phyloP scores from a whole-genome alignment of 2,329 filamentous ascomycete species.

The Venturia carpophila region DNA sequence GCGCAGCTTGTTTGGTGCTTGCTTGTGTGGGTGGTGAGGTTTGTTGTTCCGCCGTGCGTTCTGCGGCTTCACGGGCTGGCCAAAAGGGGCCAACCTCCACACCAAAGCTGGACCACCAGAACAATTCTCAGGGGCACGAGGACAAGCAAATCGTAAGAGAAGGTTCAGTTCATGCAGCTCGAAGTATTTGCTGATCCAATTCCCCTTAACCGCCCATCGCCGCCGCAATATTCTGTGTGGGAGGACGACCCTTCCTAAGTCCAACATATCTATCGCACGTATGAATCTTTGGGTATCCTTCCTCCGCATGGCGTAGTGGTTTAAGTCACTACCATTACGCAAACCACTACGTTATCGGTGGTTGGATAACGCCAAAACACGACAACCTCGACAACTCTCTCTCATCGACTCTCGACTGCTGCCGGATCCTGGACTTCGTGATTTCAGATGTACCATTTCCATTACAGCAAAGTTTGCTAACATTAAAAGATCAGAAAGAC shows the following conservation, averaged over 20 bases:
- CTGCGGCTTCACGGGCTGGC: not conserved
- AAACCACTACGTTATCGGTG: not conserved
- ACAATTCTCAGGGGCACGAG: not conserved
- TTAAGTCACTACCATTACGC: not conserved
- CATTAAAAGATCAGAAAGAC: not conserved
- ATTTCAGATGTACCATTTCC: no score
- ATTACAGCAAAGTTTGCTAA: not conserved
- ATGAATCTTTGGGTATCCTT: not conserved
- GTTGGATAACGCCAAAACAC: not conserved
- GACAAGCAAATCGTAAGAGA: not conserved
- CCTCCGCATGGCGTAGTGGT: not conserved
- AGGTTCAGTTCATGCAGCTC: not conserved
- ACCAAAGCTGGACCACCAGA: not conserved
- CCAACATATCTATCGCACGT: not conserved
- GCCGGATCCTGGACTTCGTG: not conserved
- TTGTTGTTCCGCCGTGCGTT: not conserved
- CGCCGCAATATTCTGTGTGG: not conserved
- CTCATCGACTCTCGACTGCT: constrained; percentile 2
- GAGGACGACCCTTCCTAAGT: not conserved
- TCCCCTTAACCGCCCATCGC: not conserved
- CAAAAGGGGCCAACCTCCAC: not conserved
- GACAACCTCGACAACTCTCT: not conserved
- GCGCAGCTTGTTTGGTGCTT: not conserved
- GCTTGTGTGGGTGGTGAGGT: not conserved
- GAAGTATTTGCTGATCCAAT: not conserved